Evolutionary conservation across 257 asterid genomes (phyloP), one percentile per base, ranked within the genome.

Genomic region (Mentha longifolia): DNA sequence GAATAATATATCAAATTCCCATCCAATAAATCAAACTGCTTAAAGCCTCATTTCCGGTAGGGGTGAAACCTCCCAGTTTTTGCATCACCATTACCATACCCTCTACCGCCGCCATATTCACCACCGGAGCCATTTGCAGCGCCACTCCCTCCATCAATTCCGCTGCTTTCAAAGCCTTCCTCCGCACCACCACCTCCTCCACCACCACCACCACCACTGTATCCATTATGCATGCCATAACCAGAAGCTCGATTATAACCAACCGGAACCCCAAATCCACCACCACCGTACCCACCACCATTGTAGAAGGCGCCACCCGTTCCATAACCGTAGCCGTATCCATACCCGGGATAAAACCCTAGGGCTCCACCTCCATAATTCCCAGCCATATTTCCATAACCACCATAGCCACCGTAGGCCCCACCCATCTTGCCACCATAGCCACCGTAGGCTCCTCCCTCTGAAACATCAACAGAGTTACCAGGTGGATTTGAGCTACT

Each of bases 321-420:
- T 50, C 99, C 97, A 71, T 82, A 95, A 4, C 99, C 99, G 77
- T 86, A 94, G 4, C 99, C 96, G 45, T 87, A 91, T 19, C 96
- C 96, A 74, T 89, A 95, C 31, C 96, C 98, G 12, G 83, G 68
- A 77, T 85, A 94, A 67, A 81, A 86, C 61, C 97, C 97, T 4
- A 87, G 72, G 41, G 88, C 79, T 8, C 86, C 89, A 46, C 88
- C 91, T 3, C 89, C 88, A 72, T 84, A 94, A 65, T 81, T 83
- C 70, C 90, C 98, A 50, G 88, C 65, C 46, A 82, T 81, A 69
- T 83, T 83, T 12, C 93, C 96, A 70, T 85, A 91, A 35, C 89
- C 83, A 49, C 95, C 87, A 47, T 80, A 87, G 6, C 90, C 91
- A 0, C 86, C 85, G 70, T 81, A 83, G 16, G 86, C 68, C 0